Evolutionary conservation across 352 stramenopile genomes (phyloP).

Genomic region (Globisporangium splendens): DNA sequence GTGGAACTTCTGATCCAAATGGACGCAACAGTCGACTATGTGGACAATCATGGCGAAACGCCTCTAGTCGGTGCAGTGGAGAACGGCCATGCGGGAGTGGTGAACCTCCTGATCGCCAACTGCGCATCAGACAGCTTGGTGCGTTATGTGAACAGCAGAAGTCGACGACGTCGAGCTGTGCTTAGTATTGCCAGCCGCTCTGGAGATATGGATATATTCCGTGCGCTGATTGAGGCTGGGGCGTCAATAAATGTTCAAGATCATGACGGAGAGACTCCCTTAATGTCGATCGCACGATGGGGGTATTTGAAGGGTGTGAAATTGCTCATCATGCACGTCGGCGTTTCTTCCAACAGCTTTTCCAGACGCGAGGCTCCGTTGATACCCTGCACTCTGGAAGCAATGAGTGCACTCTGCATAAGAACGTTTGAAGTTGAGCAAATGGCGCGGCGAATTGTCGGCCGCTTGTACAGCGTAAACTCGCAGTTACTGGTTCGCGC

Average conservation of each 20-base stretch:
- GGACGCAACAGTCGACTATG: too few species aligned
- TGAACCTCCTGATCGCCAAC: background rate
- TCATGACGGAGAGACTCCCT: background rate
- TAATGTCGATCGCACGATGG: background rate
- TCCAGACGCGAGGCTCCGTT: background rate
- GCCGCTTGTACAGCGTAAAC: background rate
- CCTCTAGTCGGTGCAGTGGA: background rate
- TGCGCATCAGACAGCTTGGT: background rate
- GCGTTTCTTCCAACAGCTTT: too few species aligned
- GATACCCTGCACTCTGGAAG: background rate
- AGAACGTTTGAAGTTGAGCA: background rate
- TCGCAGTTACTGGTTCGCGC: background rate
- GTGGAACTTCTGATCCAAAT: too few species aligned
- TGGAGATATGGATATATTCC: background rate
- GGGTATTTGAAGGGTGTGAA: background rate
- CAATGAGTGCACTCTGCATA: background rate
- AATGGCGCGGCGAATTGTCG: background rate
- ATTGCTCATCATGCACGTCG: background rate
- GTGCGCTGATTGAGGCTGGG: background rate
- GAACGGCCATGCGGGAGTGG: background rate
- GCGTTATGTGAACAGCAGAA: background rate
- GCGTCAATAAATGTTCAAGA: conserved; percentile 1
- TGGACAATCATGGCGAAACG: too few species aligned
- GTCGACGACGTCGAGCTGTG: background rate
- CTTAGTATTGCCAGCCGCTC: background rate